Percentiles rank a stretch among this genome's conserved stretches.
Conservation (phyloP, 176 grass and related monocot species). For the Bromus sterilis region DNA sequence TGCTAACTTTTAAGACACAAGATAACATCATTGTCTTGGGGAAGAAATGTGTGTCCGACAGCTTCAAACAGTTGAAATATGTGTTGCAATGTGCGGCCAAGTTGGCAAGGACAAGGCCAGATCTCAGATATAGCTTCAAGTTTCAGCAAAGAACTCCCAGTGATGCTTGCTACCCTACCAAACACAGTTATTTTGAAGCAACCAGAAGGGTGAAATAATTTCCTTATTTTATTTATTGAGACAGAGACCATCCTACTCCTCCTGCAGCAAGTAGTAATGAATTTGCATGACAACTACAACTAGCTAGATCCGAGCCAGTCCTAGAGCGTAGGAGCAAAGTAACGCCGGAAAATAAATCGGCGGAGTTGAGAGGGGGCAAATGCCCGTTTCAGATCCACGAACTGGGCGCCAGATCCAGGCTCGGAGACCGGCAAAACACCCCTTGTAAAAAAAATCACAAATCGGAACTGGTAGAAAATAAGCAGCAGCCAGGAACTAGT, state of each 20-base stretch:
- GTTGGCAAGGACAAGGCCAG: conserved; percentile 7
- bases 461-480: background rate
- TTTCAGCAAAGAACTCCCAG: conserved; percentile 19
- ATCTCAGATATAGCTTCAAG: conserved; percentile 19
- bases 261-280: background rate
- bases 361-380: background rate
- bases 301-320: background rate
- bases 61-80: conserved; percentile 9
- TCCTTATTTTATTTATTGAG: too few species aligned
- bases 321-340: background rate
- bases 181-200: conserved; percentile 16
- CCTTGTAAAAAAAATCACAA: background rate
- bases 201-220: background rate
- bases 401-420: background rate
- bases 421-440: background rate
- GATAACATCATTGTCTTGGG: background rate
- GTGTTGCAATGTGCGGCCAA: conserved; percentile 9
- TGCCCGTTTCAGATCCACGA: conserved; percentile 13
- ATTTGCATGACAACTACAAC: background rate
- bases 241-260: background rate
- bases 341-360: background rate
- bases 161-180: background rate
- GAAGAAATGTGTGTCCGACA: background rate
- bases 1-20: background rate
- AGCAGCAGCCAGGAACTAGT: background rate